Conservation (phyloP, 371 early-diverging fungal species). For the Synchytrium microbalum region DNA sequence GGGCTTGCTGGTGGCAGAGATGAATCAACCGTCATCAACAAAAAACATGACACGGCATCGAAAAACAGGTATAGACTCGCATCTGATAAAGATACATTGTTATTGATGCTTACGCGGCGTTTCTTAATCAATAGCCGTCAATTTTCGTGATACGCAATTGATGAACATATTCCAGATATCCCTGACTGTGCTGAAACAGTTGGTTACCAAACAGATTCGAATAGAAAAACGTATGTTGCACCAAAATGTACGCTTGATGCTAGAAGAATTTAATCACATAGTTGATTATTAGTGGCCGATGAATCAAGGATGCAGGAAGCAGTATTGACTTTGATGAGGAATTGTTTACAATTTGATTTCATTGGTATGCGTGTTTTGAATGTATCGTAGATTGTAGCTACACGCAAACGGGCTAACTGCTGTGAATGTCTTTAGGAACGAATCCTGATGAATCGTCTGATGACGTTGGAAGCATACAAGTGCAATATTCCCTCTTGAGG, state of each 20-base stretch:
- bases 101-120: no score
- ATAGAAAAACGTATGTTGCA: slow-evolving; percentile 37
- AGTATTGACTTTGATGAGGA: slow-evolving; percentile 54
- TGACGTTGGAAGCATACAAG: slow-evolving; percentile 52
- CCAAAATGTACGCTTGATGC: no score
- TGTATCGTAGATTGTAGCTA: not conserved
- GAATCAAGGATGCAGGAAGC: slow-evolving; percentile 48
- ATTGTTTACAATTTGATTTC: slow-evolving; percentile 77
- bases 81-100: not conserved
- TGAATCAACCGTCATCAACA: slow-evolving; percentile 47
- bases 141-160: slow-evolving; percentile 74
- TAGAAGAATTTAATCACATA: no score
- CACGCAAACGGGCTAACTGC: not conserved
- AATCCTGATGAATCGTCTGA: slow-evolving; percentile 78
- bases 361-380: slow-evolving; percentile 40
- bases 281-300: no score
- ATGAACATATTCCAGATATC: slow-evolving; percentile 62
- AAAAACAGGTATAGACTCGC: slow-evolving; percentile 45
- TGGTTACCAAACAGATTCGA: slow-evolving; percentile 34
- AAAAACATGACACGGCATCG: slow-evolving; percentile 58
- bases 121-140: slow-evolving; percentile 45
- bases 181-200: slow-evolving; percentile 46
- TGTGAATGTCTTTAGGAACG: slow-evolving; percentile 36
- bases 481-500: slow-evolving; percentile 2
- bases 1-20: slow-evolving; percentile 50